Conservation (phyloP, 2,329 filamentous ascomycete genomes). For the Pyricularia grisea region DNA sequence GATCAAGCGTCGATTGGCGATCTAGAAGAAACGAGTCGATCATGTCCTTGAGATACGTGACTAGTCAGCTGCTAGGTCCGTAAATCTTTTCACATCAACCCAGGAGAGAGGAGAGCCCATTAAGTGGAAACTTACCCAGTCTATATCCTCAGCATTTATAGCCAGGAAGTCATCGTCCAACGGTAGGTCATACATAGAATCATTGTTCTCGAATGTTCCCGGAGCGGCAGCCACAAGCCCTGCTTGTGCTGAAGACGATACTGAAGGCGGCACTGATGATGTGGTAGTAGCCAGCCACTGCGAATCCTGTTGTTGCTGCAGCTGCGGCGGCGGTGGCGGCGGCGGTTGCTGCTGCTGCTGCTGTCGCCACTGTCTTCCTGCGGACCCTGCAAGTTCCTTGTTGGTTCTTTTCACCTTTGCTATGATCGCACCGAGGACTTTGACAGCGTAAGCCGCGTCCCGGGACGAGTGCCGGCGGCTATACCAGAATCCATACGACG, state of each 20-base stretch:
- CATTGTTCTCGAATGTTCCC: background rate
- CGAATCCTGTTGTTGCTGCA: background rate
- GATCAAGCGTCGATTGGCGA: slow-evolving; percentile 1
- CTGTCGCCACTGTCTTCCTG: background rate
- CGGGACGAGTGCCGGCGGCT: slow-evolving; percentile 25
- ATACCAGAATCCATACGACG: slow-evolving; percentile 34
- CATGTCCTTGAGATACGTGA: slow-evolving; percentile 7
- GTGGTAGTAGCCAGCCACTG: background rate
- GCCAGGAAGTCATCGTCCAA: background rate
- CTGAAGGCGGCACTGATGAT: no score
- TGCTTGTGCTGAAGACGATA: background rate
- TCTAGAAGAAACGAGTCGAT: slow-evolving; percentile 12
- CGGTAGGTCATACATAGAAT: background rate
- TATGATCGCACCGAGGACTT: slow-evolving; percentile 35
- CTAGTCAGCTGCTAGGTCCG: background rate
- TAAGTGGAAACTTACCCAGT: slow-evolving; percentile 10
- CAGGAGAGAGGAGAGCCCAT: background rate
- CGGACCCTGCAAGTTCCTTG: background rate
- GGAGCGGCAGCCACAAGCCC: background rate
- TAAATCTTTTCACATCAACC: background rate
- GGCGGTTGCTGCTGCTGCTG: background rate
- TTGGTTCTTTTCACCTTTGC: slow-evolving; percentile 21
- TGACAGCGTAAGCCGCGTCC: slow-evolving; percentile 35
- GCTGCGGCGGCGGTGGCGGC: background rate
- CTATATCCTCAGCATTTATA: slow-evolving; percentile 6